Evolutionary conservation across 495 filamentous ascomycete species (phyloP), one percentile per base, ranked within the genome.

Genomic region (Lasiosphaeria ovina): DNA sequence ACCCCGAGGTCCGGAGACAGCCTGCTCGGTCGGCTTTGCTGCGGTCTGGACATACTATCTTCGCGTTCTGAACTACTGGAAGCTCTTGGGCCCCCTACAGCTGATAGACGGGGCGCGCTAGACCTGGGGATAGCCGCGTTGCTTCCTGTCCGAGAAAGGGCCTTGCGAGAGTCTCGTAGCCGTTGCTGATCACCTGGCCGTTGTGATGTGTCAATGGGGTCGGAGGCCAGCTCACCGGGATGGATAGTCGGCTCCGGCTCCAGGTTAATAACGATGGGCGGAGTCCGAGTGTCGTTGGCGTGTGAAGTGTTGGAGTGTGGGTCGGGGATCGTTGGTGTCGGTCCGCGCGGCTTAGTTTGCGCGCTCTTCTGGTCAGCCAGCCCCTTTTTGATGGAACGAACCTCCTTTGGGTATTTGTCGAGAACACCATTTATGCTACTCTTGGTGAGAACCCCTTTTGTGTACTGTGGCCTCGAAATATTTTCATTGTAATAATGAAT

Each of bases 401-500:
- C 60, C 24, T 67, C 55, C 3, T 61, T 44, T 0, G 62, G 58
- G 32, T 73, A 72, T 6, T 55, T 44, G 0, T 57, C 54, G 4
- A 65, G 32, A 11, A 68, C 56, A 16, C 60, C 56, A 12, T 70
- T 44, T 5, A 83, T 54, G 48, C 77, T 81, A 31, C 62, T 51
- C 31, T 64, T 72, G 1, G 64, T 77, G 7, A 83, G 59, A 35
- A 81, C 42, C 11, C 69, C 49, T 11, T 71, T 63, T 0, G 58
- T 65, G 53, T 75, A 83, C 8, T 72, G 35, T 0, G 75, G 79
- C 12, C 68, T 65, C 10, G 73, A 62, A 6, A 75, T 72, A n/a
- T 73, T 72, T 5, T 72, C 58, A 54, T 77, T 74, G 62, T 81
- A 84, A 69, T 69, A 83, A 31, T 78, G 58, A 4, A 76, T 65